Evolutionary conservation across 208 protist species (phyloP).

Genomic region (Crithidia thermophila): DNA sequence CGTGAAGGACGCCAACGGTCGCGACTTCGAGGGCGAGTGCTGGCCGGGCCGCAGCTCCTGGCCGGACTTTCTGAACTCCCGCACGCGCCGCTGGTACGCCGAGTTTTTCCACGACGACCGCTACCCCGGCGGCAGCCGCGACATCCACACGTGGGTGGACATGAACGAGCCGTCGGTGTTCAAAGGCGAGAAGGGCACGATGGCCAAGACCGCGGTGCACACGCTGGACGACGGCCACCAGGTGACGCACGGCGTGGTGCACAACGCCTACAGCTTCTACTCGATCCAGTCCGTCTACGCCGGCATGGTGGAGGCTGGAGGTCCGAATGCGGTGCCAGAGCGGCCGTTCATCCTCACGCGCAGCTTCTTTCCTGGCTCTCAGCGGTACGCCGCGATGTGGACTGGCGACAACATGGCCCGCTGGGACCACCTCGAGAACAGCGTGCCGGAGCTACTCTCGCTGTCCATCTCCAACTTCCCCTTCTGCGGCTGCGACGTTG

Average conservation of each 20-base stretch:
- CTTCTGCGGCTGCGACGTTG: slow-evolving; percentile 97
- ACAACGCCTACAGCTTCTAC: slow-evolving; percentile 98
- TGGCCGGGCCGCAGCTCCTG: slow-evolving; percentile 97
- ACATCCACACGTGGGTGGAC: slow-evolving; percentile 99
- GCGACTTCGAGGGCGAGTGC: slow-evolving; percentile 95
- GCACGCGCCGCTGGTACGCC: slow-evolving; percentile 95
- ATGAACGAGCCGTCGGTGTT: slow-evolving; percentile 99
- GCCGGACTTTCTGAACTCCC: slow-evolving; percentile 94
- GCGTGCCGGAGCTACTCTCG: slow-evolving; percentile 96
- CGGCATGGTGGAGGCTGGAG: slow-evolving; percentile 80
- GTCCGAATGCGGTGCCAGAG: slow-evolving; percentile 29
- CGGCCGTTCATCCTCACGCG: slow-evolving; percentile 99
- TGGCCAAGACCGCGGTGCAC: slow-evolving; percentile 94
- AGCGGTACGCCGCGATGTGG: slow-evolving; percentile 98
- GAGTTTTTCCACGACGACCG: slow-evolving; percentile 86
- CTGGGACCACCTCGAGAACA: slow-evolving; percentile 96
- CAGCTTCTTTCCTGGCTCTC: slow-evolving; percentile 98
- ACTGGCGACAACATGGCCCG: slow-evolving; percentile 98
- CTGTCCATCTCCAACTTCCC: slow-evolving; percentile 95
- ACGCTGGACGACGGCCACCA: slow-evolving; percentile 49
- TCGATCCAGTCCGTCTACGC: slow-evolving; percentile 88
- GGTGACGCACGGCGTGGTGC: slow-evolving; percentile 96
- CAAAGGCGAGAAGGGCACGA: slow-evolving; percentile 94
- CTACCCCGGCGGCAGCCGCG: slow-evolving; percentile 87
- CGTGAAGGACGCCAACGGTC: slow-evolving; percentile 76